Evolutionary conservation across 73 alveolate species (phyloP).

Genomic region (Paramecium tetraurelia): DNA sequence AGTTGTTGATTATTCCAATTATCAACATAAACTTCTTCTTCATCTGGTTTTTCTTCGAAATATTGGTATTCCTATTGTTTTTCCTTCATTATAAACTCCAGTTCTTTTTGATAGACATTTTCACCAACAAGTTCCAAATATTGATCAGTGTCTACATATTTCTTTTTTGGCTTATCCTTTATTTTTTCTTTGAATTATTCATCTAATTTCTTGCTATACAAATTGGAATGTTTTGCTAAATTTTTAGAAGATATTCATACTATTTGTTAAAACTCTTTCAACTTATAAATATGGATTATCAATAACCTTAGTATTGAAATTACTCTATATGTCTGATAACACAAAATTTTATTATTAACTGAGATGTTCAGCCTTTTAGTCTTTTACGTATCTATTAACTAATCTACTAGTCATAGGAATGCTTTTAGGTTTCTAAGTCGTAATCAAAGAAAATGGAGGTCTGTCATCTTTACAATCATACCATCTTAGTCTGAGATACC

Average conservation of each 20-base stretch:
- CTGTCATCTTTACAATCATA: constrained; percentile 24
- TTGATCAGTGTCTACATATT: not conserved
- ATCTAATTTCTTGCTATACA: not conserved
- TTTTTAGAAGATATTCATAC: not conserved
- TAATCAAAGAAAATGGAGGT: not conserved
- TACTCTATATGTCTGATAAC: not conserved
- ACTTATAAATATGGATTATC: constrained; percentile 34
- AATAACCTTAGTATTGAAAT: constrained; percentile 1
- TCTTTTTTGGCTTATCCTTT: not conserved
- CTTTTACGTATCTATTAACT: not conserved
- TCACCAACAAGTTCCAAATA: not conserved
- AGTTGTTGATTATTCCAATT: not conserved
- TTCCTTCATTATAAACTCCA: not conserved
- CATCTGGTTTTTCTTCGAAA: not conserved
- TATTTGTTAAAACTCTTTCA: not conserved
- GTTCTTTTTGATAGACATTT: not conserved
- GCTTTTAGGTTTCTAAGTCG: not conserved
- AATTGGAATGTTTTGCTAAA: not conserved
- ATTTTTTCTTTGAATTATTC: not conserved
- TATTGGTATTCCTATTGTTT: not conserved
- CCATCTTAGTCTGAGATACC: constrained; percentile 49
- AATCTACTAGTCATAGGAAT: not conserved
- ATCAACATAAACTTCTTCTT: not conserved
- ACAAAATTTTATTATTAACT: not conserved
- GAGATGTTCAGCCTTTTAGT: not conserved